phyloP scores from a whole-genome alignment of 2,329 filamentous ascomycete genomes.

The Polytolypa hystricis region DNA sequence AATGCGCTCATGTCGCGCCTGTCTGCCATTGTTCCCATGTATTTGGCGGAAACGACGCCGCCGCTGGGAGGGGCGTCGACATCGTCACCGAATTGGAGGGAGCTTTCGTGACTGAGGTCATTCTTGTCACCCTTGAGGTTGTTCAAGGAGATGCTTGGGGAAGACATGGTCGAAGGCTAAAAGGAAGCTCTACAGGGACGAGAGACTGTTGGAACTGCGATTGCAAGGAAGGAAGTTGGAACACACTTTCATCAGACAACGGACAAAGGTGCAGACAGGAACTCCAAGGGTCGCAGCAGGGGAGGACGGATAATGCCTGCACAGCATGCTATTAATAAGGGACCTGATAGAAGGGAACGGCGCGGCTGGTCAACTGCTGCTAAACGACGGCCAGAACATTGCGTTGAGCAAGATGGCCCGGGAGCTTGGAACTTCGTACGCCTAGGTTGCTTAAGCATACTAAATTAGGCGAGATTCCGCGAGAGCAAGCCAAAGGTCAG shows the following conservation, averaged over 20 bases:
- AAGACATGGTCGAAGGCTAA: neutral
- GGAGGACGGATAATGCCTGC: neutral
- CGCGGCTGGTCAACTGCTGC: neutral
- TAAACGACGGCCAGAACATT: neutral
- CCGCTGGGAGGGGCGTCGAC: conserved; percentile 11
- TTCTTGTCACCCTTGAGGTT: conserved; percentile 1
- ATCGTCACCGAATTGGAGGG: neutral
- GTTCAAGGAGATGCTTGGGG: neutral
- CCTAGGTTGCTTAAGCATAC: too few species aligned
- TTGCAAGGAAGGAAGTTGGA: neutral
- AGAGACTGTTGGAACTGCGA: neutral
- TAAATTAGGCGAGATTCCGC: neutral
- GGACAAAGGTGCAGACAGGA: neutral
- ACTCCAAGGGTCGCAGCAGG: neutral
- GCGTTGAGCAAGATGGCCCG: neutral
- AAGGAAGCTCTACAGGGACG: neutral
- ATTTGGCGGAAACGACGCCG: conserved; percentile 23
- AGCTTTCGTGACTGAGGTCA: neutral
- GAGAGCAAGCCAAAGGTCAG: neutral
- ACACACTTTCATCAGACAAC: neutral
- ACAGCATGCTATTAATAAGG: neutral
- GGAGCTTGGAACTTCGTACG: neutral
- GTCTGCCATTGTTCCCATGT: conserved; percentile 28
- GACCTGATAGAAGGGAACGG: neutral
- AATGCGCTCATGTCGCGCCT: conserved; percentile 28